These are phyloP conservation scores for Talaromyces sp. DNA, from an alignment of 2,329 filamentous ascomycete species.

Conservation along the genomic window DNA sequence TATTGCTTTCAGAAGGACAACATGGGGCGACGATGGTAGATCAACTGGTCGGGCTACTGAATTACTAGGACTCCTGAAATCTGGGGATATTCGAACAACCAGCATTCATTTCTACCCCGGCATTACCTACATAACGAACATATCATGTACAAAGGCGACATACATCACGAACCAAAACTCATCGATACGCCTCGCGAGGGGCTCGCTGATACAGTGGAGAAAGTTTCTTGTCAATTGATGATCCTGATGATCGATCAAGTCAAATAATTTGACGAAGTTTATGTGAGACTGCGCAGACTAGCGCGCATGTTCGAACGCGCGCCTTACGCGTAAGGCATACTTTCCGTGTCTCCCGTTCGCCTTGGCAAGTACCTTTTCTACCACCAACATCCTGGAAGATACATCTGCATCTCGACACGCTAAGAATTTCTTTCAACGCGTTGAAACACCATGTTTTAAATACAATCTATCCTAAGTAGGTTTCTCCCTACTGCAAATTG, in stretches of 20 bases:
- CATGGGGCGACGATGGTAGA: neutral
- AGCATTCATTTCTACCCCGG: neutral
- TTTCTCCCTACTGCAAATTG: neutral
- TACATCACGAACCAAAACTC: neutral
- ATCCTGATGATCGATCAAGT: neutral
- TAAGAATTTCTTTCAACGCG: slow-evolving; percentile 8
- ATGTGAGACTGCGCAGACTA: neutral
- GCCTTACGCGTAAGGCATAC: slow-evolving; percentile 14
- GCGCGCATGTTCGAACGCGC: slow-evolving; percentile 4
- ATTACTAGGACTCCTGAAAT: neutral
- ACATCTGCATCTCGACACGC: slow-evolving; percentile 8
- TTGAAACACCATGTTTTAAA: slow-evolving; percentile 3
- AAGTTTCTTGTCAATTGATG: neutral
- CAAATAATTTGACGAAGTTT: neutral
- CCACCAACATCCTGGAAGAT: neutral
- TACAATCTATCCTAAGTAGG: neutral
- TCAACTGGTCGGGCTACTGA: neutral
- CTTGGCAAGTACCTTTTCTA: slow-evolving; percentile 5
- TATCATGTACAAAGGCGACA: neutral
- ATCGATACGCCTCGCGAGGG: neutral
- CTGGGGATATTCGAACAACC: neutral
- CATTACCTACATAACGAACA: neutral
- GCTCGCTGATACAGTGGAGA: neutral
- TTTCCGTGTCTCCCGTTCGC: neutral
- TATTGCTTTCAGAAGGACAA: neutral